These are phyloP conservation scores for Syzygium aqueum DNA, from an alignment of 345 rosid species.

Conservation along the genomic window DNA sequence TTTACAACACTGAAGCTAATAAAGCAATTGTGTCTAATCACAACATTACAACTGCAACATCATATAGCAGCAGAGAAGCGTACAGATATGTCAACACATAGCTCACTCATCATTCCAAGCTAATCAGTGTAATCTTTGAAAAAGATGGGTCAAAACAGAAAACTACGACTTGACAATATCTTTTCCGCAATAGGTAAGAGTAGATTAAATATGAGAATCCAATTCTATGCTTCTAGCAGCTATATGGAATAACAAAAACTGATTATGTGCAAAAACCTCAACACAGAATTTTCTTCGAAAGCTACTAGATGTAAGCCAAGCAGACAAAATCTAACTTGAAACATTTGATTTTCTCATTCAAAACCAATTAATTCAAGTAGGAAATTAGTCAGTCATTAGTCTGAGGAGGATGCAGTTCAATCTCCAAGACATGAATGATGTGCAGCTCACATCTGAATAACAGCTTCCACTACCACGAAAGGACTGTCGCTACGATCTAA, in stretches of 20 bases:
- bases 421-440: not conserved
- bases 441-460: not conserved
- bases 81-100: not conserved
- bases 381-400: not conserved
- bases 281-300: not conserved
- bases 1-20: not conserved
- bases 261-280: not conserved
- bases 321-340: not conserved
- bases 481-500: not conserved
- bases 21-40: not conserved
- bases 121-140: not conserved
- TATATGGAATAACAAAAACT: not conserved
- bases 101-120: not conserved
- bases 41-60: not conserved
- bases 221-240: not conserved
- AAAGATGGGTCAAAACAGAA: not conserved
- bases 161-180: not conserved
- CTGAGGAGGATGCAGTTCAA: not conserved
- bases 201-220: not conserved
- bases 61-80: not conserved
- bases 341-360: not conserved
- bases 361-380: not conserved
- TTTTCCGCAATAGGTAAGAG: not conserved
- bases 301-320: not conserved
- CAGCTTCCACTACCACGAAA: not conserved